phyloP scores from a whole-genome alignment of 192 early-diverging fungal species.

The Coemansia sp. region DNA sequence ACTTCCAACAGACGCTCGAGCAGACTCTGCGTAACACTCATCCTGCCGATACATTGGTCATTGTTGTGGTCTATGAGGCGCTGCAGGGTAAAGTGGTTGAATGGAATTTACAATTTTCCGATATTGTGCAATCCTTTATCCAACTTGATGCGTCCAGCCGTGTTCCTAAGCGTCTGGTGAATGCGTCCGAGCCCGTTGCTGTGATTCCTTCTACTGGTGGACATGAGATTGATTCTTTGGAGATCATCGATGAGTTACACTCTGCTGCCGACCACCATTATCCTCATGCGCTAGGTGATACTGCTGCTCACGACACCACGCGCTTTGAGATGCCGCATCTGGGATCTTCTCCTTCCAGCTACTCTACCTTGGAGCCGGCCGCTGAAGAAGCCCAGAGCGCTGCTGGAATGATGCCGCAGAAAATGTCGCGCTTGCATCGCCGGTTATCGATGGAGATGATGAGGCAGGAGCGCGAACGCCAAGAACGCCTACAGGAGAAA shows the following conservation, averaged over 20 bases:
- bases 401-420: neutral
- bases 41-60: constrained; percentile 74
- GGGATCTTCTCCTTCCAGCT: constrained; percentile 24
- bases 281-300: neutral
- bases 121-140: constrained; percentile 76
- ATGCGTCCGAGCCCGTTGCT: neutral
- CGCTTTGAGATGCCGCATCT: constrained; percentile 40
- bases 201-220: neutral
- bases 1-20: constrained; percentile 79
- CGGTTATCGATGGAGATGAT: constrained; percentile 49
- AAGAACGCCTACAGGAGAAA: constrained; percentile 34
- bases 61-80: constrained; percentile 74
- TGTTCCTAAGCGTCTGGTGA: constrained; percentile 14
- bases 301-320: neutral
- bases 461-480: constrained; percentile 41
- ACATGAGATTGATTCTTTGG: constrained; percentile 35
- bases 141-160: constrained; percentile 63
- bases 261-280: constrained; percentile 30
- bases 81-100: constrained; percentile 74
- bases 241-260: constrained; percentile 47
- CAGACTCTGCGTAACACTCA: constrained; percentile 77
- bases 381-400: neutral
- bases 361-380: constrained; percentile 1
- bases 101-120: constrained; percentile 85
- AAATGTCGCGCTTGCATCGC: constrained; percentile 43